These are phyloP conservation scores for Yarrowia keelungensis DNA, from an alignment of 805 yeast genomes.

Conservation along the genomic window DNA sequence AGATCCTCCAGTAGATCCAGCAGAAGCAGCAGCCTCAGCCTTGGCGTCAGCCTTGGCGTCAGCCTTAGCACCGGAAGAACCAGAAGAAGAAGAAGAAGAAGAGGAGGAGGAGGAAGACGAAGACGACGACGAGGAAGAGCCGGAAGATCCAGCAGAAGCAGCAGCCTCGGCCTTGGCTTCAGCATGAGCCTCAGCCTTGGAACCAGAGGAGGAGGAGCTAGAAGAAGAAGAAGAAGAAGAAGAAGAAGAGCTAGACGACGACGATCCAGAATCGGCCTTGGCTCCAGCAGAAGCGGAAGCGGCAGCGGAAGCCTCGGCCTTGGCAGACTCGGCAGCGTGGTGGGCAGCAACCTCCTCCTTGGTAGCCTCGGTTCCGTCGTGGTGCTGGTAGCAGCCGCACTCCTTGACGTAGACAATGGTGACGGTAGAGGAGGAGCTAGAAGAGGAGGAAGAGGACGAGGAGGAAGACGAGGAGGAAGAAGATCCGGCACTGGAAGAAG, in stretches of 20 bases:
- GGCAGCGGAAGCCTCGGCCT: neutral
- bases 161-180: neutral
- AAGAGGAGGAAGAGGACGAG: neutral
- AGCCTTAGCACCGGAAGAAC: neutral
- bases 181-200: too few relatives aligned
- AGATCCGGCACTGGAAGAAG: neutral
- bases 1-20: too few relatives aligned
- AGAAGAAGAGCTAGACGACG: too few relatives aligned
- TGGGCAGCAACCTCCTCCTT: neutral
- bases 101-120: too few relatives aligned
- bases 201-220: too few relatives aligned
- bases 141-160: neutral
- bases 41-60: too few relatives aligned
- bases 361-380: neutral
- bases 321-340: neutral
- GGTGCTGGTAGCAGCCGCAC: constrained; percentile 9
- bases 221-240: too few relatives aligned
- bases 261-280: too few relatives aligned
- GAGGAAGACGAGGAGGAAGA: neutral
- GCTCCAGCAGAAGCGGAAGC: too few relatives aligned
- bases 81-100: neutral
- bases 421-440: neutral
- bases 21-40: too few relatives aligned
- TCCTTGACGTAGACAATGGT: constrained; percentile 4
- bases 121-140: too few relatives aligned